Evolutionary conservation across 179 eudicot genomes (phyloP), one percentile per base, ranked within the genome.

Genomic region (Beta corolliflora): DNA sequence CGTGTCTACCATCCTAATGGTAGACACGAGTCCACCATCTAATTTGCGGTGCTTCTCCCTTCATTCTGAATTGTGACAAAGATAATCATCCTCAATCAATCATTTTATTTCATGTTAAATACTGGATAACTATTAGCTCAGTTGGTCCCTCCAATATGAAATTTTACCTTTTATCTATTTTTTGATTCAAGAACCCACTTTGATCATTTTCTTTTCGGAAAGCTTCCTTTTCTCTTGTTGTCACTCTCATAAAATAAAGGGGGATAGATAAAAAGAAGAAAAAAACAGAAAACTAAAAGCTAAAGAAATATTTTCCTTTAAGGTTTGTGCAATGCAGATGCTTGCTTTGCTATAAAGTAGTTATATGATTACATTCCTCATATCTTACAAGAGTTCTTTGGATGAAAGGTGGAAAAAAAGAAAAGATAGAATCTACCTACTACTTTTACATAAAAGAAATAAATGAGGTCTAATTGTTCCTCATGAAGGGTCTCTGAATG

Each of bases 271-370:
- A 73, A 76, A 81, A 82, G 77, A 71, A 31, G 81, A 25, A 50
- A 83, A 74, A 78, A 80, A 81, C 75, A 86, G 85, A 79, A 59
- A 78, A 56, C 53, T 76, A 80, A 88, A 80, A 80, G 81, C 56
- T 56, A 77, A 79, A 80, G 81, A 86, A 84, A 81, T 77, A 79
- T 82, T 82, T 81, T 84, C 74, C 85, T 87, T 84, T 86, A 69
- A 83, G 78, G 71, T 76, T 84, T 86, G 83, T 88, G 85, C 86
- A 86, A 84, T 85, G 68, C 71, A 79, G 89, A 84, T 86, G 87
- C 87, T 84, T 84, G 87, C 89, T 84, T 84, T 84, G 71, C 65
- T 77, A 84, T 80, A 88, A 86, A 88, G 90, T 80, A 82, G 86
- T 73, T 23, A 82, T 75, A 81, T 82, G 87, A 87, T 84, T 79